phyloP scores from a whole-genome alignment of 805 yeast species.

The Candida quercuum region DNA sequence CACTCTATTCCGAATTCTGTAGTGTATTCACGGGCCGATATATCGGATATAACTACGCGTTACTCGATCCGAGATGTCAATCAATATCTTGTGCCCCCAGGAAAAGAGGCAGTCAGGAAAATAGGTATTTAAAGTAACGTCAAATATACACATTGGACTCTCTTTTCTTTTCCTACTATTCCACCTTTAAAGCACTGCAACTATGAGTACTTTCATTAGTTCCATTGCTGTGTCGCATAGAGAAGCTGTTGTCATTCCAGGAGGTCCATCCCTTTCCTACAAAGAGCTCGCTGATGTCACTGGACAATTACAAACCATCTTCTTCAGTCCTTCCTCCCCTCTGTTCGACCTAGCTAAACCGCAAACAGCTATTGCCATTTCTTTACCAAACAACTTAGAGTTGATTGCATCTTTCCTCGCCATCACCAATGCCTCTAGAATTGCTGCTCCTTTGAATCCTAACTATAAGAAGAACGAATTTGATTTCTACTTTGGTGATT shows the following conservation, averaged over 20 bases:
- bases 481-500: slow-evolving; percentile 58
- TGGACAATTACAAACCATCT: slow-evolving; percentile 46
- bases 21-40: too few species aligned
- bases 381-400: slow-evolving; percentile 58
- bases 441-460: slow-evolving; percentile 69
- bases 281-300: slow-evolving; percentile 37
- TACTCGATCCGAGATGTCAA: too few species aligned
- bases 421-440: slow-evolving; percentile 46
- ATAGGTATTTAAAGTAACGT: too few species aligned
- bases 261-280: slow-evolving; percentile 41
- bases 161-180: background rate
- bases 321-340: slow-evolving; percentile 36
- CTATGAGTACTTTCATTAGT: slow-evolving; percentile 33
- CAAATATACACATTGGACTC: too few species aligned
- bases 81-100: too few species aligned
- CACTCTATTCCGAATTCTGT: too few species aligned
- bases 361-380: slow-evolving; percentile 50
- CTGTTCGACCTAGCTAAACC: slow-evolving; percentile 26
- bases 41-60: too few species aligned
- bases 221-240: slow-evolving; percentile 31
- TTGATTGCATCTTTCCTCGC: slow-evolving; percentile 52
- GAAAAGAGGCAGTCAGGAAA: too few species aligned
- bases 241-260: slow-evolving; percentile 43
- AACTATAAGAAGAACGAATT: slow-evolving; percentile 56
- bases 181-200: background rate